These are phyloP conservation scores for Fagopyrum tataricum DNA, from an alignment of 148 eudicot genomes.

Conservation along the genomic window DNA sequence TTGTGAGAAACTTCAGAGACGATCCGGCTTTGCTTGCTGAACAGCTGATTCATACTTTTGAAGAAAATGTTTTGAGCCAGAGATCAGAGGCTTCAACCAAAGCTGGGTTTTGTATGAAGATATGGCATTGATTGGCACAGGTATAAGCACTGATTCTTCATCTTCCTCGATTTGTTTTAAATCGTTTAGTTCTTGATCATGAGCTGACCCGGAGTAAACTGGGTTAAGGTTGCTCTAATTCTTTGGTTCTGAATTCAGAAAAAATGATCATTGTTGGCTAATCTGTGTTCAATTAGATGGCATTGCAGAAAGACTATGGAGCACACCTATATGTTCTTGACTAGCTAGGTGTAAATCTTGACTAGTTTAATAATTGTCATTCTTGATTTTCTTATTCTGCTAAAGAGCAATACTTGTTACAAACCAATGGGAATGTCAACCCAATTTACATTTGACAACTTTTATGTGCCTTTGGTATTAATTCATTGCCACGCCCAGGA, in stretches of 20 bases:
- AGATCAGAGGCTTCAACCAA: slow-evolving; percentile 36
- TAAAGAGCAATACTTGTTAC: neutral
- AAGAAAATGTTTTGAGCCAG: slow-evolving; percentile 50
- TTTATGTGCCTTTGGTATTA: too few relatives aligned
- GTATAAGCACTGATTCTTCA: neutral
- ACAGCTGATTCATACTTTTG: slow-evolving; percentile 73
- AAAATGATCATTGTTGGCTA: neutral
- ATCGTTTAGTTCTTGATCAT: neutral
- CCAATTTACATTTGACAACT: too few relatives aligned
- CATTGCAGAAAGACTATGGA: slow-evolving; percentile 1
- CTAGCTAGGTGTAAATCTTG: slow-evolving; percentile 13
- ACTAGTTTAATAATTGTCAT: slow-evolving; percentile 2
- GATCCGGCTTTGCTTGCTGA: slow-evolving; percentile 72
- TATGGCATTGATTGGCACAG: slow-evolving; percentile 55
- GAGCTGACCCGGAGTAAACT: neutral
- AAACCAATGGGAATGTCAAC: neutral
- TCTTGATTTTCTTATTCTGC: neutral
- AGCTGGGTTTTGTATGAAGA: slow-evolving; percentile 67
- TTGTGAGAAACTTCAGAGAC: slow-evolving; percentile 52
- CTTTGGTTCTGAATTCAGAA: neutral
- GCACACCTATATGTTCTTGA: neutral
- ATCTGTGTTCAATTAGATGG: neutral
- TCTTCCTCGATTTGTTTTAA: slow-evolving; percentile 17
- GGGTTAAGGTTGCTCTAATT: neutral
- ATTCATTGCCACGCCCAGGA: too few relatives aligned